Conservation (phyloP, 1,284 basidiomycete species). For the Microbotryum intermedium region DNA sequence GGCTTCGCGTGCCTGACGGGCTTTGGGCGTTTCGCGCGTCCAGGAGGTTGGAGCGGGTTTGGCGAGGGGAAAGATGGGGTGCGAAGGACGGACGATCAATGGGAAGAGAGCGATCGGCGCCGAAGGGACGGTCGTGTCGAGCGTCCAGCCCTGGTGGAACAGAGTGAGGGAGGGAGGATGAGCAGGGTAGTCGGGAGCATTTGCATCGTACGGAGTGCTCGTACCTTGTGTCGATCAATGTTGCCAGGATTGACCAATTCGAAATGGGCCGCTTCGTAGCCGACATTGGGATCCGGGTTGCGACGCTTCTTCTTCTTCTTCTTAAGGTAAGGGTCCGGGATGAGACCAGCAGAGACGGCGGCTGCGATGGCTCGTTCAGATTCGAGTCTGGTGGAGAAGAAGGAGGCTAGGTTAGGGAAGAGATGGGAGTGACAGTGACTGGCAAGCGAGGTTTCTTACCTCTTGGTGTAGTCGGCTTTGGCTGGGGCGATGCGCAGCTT, state of each 20-base stretch:
- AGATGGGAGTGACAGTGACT: not conserved
- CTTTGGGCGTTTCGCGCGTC: slow-evolving; percentile 16
- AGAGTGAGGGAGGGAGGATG: rapidly evolving
- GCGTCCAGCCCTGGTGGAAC: slow-evolving; percentile 21
- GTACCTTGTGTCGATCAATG: slow-evolving; percentile 16
- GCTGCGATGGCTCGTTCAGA: not conserved
- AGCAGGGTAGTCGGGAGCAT: no score
- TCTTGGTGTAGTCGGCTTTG: slow-evolving; percentile 16
- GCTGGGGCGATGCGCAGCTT: slow-evolving; percentile 27
- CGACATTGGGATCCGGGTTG: slow-evolving; percentile 16
- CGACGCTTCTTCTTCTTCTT: slow-evolving; percentile 19
- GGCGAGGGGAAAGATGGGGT: slow-evolving; percentile 12
- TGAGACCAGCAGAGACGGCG: not conserved
- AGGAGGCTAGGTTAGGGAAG: not conserved
- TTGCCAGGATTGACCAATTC: slow-evolving; percentile 26
- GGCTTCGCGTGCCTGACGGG: slow-evolving; percentile 9
- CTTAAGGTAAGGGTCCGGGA: not conserved
- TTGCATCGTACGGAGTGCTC: not conserved
- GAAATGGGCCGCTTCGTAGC: slow-evolving; percentile 8
- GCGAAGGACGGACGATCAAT: slow-evolving; percentile 21
- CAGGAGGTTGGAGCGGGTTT: slow-evolving; percentile 21
- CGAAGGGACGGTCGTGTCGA: slow-evolving; percentile 14
- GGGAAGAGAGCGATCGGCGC: slow-evolving; percentile 20
- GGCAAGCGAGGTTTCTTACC: slow-evolving; percentile 1
- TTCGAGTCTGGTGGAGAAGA: not conserved